These are phyloP conservation scores for Chondrus crispus DNA, from an alignment of 23 red algal genomes.

Conservation along the genomic window DNA sequence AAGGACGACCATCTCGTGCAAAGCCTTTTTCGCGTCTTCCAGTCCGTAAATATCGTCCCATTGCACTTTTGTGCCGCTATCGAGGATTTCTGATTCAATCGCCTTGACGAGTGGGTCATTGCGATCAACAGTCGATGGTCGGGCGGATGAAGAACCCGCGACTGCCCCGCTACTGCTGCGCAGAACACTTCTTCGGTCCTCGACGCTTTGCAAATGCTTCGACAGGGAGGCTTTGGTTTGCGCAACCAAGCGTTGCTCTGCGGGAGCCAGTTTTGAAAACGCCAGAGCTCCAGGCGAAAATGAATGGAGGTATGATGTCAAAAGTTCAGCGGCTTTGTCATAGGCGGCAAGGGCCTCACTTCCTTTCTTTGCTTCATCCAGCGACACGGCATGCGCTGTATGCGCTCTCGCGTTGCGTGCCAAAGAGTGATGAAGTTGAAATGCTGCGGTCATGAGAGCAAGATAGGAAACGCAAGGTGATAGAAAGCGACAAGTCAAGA, in stretches of 20 bases:
- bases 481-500: too few species aligned
- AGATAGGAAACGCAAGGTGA: too few species aligned
- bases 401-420: not conserved
- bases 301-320: not conserved
- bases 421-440: not conserved
- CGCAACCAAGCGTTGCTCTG: not conserved
- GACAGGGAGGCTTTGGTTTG: not conserved
- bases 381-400: not conserved
- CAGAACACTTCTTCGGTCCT: not conserved
- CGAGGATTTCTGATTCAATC: conserved; percentile 16
- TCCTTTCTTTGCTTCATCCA: not conserved
- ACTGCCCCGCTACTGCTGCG: not conserved
- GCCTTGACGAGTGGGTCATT: not conserved
- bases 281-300: not conserved
- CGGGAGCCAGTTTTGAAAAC: not conserved
- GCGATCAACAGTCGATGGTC: not conserved
- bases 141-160: not conserved
- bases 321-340: not conserved
- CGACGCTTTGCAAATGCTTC: not conserved
- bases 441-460: too few species aligned
- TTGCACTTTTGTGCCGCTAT: not conserved
- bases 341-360: not conserved
- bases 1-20: conserved; percentile 70
- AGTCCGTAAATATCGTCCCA: conserved; percentile 51
- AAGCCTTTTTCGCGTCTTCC: conserved; percentile 57